A percentile compares a stretch with the other conserved stretches of the same genome.
phyloP scores from a whole-genome alignment of 192 early-diverging fungal species.

The Paraglomus brasilianum region DNA sequence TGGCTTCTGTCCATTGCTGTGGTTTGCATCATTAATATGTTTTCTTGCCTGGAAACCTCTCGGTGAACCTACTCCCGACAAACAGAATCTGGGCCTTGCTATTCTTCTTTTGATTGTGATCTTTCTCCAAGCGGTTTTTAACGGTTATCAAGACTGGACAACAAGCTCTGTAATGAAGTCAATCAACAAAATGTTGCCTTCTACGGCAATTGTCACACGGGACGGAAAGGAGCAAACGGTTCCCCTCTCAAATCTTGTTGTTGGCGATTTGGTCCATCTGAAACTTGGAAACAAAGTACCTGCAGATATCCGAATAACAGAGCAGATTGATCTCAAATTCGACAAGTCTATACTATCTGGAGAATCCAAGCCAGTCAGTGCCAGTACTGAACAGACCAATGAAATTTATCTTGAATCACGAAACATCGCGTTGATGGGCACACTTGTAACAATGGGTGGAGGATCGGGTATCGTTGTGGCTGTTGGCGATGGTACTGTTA shows the following conservation, averaged over 20 bases:
- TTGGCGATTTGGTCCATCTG: conserved; percentile 74
- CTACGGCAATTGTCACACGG: conserved; percentile 65
- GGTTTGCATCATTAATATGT: conserved; percentile 65
- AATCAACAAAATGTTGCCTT: conserved; percentile 69
- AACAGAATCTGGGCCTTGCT: conserved; percentile 58
- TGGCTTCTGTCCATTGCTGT: conserved; percentile 70
- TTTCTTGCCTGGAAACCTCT: conserved; percentile 66
- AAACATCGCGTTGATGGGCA: conserved; percentile 79
- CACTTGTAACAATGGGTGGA: conserved; percentile 67
- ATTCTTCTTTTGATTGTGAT: conserved; percentile 58
- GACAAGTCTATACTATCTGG: conserved; percentile 83
- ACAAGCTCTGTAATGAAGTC: conserved; percentile 67
- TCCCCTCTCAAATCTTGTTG: conserved; percentile 58
- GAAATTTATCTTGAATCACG: conserved; percentile 74
- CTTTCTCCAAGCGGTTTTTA: conserved; percentile 65
- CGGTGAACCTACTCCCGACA: conserved; percentile 45
- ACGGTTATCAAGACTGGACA: conserved; percentile 69
- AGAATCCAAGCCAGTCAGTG: conserved; percentile 64
- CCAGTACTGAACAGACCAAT: conserved; percentile 62
- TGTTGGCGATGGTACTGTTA: conserved; percentile 64
- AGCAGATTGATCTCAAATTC: conserved; percentile 69
- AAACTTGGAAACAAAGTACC: conserved; percentile 71
- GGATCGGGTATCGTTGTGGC: conserved; percentile 72
- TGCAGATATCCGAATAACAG: conserved; percentile 70
- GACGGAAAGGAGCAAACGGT: conserved; percentile 54